Evolutionary conservation across 2,329 filamentous ascomycete genomes (phyloP).

Genomic region (Ophiosphaerella herpotricha): DNA sequence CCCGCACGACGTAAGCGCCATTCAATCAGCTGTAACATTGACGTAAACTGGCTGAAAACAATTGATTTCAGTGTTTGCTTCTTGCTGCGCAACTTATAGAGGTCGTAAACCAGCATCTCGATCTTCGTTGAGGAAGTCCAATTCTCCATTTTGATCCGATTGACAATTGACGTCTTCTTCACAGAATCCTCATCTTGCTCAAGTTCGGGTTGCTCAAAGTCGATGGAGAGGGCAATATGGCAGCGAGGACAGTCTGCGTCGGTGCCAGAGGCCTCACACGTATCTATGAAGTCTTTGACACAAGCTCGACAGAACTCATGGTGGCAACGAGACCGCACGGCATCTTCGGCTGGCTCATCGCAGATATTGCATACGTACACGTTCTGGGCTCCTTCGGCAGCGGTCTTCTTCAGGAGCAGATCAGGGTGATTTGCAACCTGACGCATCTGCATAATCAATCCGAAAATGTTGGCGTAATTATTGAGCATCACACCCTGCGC

Average conservation of each 20-base stretch:
- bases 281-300: slow-evolving; percentile 78
- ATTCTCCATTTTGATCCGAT: slow-evolving; percentile 97
- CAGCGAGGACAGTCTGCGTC: slow-evolving; percentile 80
- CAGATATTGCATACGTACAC: slow-evolving; percentile 92
- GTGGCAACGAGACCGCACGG: slow-evolving; percentile 86
- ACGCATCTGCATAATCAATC: slow-evolving; percentile 98
- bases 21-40: slow-evolving; percentile 95
- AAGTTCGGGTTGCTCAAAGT: slow-evolving; percentile 92
- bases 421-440: slow-evolving; percentile 97
- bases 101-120: slow-evolving; percentile 90
- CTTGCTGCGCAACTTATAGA: slow-evolving; percentile 88
- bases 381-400: slow-evolving; percentile 84
- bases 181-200: slow-evolving; percentile 85
- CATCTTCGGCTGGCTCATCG: slow-evolving; percentile 93
- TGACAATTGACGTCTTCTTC: slow-evolving; percentile 97
- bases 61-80: slow-evolving; percentile 96
- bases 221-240: slow-evolving; percentile 86
- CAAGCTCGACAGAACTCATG: slow-evolving; percentile 90
- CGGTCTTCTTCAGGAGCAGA: slow-evolving; percentile 81
- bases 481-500: slow-evolving; percentile 89
- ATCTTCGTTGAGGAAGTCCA: slow-evolving; percentile 99
- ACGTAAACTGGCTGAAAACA: slow-evolving; percentile 96
- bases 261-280: slow-evolving; percentile 67
- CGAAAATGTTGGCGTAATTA: slow-evolving; percentile 95
- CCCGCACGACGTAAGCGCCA: slow-evolving; percentile 96